A percentile compares a stretch with the other conserved stretches of the same genome.
Conservation (phyloP, 306 rosid genomes). For the Cucumis melo region DNA sequence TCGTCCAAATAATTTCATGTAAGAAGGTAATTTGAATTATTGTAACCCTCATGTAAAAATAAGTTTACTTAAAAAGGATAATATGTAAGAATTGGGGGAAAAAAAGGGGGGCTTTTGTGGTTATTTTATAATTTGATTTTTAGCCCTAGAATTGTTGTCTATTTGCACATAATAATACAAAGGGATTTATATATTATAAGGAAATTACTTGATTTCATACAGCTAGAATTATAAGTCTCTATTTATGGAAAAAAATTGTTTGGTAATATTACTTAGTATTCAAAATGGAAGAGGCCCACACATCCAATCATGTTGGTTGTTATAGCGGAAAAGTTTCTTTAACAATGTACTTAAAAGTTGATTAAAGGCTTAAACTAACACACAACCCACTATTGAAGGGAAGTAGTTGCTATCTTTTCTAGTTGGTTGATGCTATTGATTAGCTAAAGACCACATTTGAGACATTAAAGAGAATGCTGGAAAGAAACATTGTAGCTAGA, state of each 20-base stretch:
- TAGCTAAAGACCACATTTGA: slow-evolving; percentile 6
- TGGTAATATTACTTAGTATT: slow-evolving; percentile 23
- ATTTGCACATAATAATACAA: not conserved
- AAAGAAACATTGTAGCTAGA: not conserved
- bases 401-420: slow-evolving; percentile 14
- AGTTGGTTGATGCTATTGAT: slow-evolving; percentile 13
- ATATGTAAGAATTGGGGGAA: not conserved
- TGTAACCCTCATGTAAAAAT: not conserved
- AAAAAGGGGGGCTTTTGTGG: not conserved
- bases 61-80: not conserved
- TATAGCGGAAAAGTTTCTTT: slow-evolving; percentile 49
- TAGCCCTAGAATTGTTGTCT: not conserved
- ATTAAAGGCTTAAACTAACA: slow-evolving; percentile 28
- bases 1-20: too few relatives aligned
- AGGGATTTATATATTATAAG: not conserved
- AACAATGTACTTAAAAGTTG: slow-evolving; percentile 28
- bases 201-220: not conserved
- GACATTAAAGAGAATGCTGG: slow-evolving; percentile 10
- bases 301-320: slow-evolving; percentile 87
- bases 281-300: slow-evolving; percentile 53
- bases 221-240: not conserved
- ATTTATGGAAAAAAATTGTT: not conserved
- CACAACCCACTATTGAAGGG: slow-evolving; percentile 20
- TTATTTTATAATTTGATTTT: not conserved
- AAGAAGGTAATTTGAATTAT: too few relatives aligned